These are phyloP conservation scores for Paspalum notatum DNA, from an alignment of 176 grass and related monocot species.

Conservation along the genomic window DNA sequence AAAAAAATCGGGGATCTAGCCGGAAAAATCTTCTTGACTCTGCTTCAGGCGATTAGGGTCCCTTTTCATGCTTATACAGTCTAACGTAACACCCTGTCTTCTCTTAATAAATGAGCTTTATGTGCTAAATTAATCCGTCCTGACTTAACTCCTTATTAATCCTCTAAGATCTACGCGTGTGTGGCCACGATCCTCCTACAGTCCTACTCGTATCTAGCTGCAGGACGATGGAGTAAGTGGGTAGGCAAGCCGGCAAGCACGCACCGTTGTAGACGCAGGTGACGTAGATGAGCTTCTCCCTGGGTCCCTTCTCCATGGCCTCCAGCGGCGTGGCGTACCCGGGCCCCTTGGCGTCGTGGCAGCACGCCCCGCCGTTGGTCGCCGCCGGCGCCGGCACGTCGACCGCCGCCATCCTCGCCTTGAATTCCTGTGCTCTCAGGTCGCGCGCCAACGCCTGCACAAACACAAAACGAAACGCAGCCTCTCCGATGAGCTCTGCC, in stretches of 20 bases:
- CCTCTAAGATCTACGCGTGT: background rate
- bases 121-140: background rate
- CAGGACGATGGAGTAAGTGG: background rate
- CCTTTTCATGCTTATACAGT: background rate
- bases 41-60: conserved; percentile 1
- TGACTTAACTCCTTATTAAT: background rate
- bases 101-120: conserved; percentile 8
- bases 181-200: background rate
- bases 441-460: background rate
- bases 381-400: conserved; percentile 14
- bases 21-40: background rate
- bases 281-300: conserved; percentile 88
- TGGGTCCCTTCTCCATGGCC: conserved; percentile 79
- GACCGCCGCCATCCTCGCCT: conserved; percentile 27
- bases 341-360: conserved; percentile 48
- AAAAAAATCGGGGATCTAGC: background rate
- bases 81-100: background rate
- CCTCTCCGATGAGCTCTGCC: background rate
- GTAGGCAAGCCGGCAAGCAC: background rate
- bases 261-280: conserved; percentile 95
- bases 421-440: conserved; percentile 44
- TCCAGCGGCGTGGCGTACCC: conserved; percentile 87
- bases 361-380: conserved; percentile 41
- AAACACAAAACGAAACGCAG: background rate
- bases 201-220: background rate